Evolutionary conservation across 768 basidiomycete genomes (phyloP).

Genomic region (Leccinum disarticulatum): DNA sequence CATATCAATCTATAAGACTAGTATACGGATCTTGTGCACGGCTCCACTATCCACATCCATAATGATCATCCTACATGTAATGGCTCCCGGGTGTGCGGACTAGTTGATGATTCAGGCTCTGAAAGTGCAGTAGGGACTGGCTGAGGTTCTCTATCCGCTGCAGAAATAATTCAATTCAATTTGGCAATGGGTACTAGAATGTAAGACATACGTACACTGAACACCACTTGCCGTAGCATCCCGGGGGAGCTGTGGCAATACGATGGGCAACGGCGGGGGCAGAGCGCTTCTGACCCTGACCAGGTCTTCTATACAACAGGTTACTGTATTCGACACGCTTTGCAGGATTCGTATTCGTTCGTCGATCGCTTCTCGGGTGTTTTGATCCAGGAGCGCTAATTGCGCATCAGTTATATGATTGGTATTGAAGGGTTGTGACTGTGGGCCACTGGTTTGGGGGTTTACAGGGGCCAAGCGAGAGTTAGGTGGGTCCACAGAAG

Average conservation of each 20-base stretch:
- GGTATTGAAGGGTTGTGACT: conserved; percentile 37
- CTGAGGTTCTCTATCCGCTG: conserved; percentile 1
- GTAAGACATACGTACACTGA: conserved; percentile 15
- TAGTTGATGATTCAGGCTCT: conserved; percentile 3
- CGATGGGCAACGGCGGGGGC: conserved; percentile 37
- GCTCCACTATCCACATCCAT: neutral
- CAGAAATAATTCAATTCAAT: neutral
- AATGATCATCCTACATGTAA: conserved; percentile 1
- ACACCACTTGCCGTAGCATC: conserved; percentile 9
- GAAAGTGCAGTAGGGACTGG: neutral
- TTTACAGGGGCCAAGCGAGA: neutral
- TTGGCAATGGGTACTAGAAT: neutral
- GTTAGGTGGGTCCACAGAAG: neutral
- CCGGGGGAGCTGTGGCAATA: conserved; percentile 9
- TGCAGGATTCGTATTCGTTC: conserved; percentile 79
- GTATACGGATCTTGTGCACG: conserved; percentile 2
- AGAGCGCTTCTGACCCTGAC: conserved; percentile 72
- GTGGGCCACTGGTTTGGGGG: neutral
- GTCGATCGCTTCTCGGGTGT: conserved; percentile 81
- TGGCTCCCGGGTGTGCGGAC: neutral
- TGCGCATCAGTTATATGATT: conserved; percentile 48
- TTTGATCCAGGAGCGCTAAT: conserved; percentile 58
- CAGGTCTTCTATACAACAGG: conserved; percentile 76
- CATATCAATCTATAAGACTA: neutral
- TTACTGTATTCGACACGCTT: conserved; percentile 72